phyloP scores from a whole-genome alignment of 768 basidiomycete species.

The Trametes maxima region DNA sequence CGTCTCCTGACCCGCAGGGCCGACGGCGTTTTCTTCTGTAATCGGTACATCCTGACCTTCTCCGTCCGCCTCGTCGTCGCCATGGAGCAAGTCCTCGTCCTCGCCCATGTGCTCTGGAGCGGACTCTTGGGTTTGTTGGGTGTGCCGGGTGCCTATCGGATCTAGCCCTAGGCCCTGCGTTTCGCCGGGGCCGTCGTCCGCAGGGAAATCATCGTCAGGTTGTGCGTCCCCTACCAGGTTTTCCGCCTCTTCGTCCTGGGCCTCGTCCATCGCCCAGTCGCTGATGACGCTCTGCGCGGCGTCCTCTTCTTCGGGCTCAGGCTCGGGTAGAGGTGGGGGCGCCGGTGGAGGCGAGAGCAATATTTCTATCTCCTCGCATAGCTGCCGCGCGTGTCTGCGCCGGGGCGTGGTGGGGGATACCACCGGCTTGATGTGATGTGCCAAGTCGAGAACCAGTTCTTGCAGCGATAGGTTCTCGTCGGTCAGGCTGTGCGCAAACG shows the following conservation, averaged over 20 bases:
- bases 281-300: constrained; percentile 16
- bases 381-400: background rate
- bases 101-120: background rate
- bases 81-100: background rate
- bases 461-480: background rate
- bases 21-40: no score
- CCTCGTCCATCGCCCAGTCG: constrained; percentile 21
- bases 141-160: no score
- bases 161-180: background rate
- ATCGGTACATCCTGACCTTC: background rate
- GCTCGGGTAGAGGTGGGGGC: constrained; percentile 1
- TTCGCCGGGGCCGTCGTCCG: no score
- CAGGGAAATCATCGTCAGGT: no score
- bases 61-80: background rate
- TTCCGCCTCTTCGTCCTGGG: background rate
- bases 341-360: background rate
- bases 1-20: background rate
- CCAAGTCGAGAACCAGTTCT: constrained; percentile 8
- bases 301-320: constrained; percentile 13
- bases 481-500: constrained; percentile 1
- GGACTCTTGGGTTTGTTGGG: no score
- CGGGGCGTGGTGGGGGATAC: constrained; percentile 19
- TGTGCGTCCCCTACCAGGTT: no score
- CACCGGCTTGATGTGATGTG: constrained; percentile 2
- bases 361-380: constrained; percentile 1